Conservation (phyloP, 140 eudicot genomes). For the Anethum foeniculum region DNA sequence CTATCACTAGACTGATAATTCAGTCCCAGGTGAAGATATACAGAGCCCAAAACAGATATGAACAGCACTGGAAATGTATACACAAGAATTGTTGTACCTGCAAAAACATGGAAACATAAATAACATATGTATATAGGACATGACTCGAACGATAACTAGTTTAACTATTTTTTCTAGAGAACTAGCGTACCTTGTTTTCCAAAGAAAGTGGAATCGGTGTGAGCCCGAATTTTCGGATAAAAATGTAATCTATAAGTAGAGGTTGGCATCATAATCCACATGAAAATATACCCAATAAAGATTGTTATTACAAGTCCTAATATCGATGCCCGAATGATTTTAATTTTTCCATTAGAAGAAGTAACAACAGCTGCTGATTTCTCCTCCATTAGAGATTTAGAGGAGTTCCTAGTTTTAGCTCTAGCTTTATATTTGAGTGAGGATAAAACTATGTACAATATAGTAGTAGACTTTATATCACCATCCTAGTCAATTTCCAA, state of each 20-base stretch:
- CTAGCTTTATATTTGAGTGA: background rate
- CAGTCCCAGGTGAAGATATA: conserved; percentile 42
- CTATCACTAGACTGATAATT: background rate
- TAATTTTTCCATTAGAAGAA: background rate
- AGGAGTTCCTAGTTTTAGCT: background rate
- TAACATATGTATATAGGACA: too few relatives aligned
- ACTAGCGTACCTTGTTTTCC: conserved; percentile 32
- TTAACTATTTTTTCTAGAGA: too few relatives aligned
- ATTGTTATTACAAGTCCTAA: conserved; percentile 19
- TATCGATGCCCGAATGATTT: conserved; percentile 10
- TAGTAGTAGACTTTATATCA: background rate
- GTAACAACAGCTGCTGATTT: background rate
- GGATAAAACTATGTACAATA: background rate
- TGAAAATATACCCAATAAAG: conserved; percentile 27
- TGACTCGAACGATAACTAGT: too few relatives aligned
- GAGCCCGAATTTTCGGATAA: conserved; percentile 15
- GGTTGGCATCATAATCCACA: conserved; percentile 38
- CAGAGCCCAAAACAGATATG: conserved; percentile 36
- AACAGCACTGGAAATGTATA: conserved; percentile 33
- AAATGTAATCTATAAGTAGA: conserved; percentile 15
- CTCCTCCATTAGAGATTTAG: background rate
- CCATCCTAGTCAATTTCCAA: background rate
- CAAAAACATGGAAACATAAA: background rate
- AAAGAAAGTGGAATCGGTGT: conserved; percentile 35
- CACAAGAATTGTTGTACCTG: conserved; percentile 30